Evolutionary conservation across 768 basidiomycete species (phyloP).

Genomic region (Tricholoma hemisulphureum): DNA sequence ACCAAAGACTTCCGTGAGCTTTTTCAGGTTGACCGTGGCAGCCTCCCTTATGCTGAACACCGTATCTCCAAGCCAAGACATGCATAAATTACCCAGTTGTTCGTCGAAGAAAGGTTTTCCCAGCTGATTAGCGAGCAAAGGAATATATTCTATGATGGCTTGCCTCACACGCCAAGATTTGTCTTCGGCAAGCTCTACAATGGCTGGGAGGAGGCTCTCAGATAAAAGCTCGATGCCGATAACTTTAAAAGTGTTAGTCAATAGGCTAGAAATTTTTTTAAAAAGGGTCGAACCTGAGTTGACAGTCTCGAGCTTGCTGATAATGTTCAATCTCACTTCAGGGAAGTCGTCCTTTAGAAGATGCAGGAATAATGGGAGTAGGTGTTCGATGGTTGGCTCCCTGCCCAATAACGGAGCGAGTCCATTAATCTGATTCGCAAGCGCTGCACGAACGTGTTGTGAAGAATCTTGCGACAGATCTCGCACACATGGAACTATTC

Average conservation of each 20-base stretch:
- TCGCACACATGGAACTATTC: constrained; percentile 91
- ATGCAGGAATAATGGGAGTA: constrained; percentile 95
- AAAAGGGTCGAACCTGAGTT: constrained; percentile 68
- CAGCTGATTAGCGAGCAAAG: constrained; percentile 96
- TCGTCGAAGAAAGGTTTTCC: constrained; percentile 98
- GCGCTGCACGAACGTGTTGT: constrained; percentile 95
- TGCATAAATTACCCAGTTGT: constrained; percentile 92
- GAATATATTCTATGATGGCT: constrained; percentile 99
- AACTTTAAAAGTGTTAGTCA: constrained; percentile 49
- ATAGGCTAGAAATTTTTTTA: constrained; percentile 11
- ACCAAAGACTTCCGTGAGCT: constrained; percentile 96
- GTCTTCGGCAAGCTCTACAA: constrained; percentile 97
- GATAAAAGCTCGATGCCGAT: constrained; percentile 95
- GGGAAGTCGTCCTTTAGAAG: constrained; percentile 98
- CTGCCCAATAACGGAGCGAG: constrained; percentile 92
- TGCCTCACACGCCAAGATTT: constrained; percentile 99
- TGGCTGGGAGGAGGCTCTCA: constrained; percentile 93
- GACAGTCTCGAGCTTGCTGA: constrained; percentile 96
- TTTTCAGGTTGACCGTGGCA: constrained; percentile 96
- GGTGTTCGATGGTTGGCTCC: constrained; percentile 91
- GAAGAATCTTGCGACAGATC: constrained; percentile 92
- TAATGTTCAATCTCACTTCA: constrained; percentile 95
- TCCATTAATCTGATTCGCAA: constrained; percentile 94
- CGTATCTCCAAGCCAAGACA: constrained; percentile 98
- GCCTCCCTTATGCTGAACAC: constrained; percentile 98